These are phyloP conservation scores for Cordyceps tenuipes DNA, from an alignment of 2,329 filamentous ascomycete genomes.

Conservation along the genomic window DNA sequence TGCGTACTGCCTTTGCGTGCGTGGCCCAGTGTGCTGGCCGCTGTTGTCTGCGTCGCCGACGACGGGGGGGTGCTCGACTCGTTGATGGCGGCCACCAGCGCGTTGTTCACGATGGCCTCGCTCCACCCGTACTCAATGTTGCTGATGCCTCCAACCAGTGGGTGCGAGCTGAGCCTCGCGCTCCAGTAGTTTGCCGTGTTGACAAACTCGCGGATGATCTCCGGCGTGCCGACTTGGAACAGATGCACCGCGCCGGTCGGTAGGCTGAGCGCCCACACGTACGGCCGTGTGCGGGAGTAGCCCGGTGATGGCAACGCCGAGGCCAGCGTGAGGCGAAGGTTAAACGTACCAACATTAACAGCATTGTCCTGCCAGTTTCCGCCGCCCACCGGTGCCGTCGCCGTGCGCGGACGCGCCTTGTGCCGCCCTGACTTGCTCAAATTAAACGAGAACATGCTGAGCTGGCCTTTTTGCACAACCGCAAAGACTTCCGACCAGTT, in stretches of 20 bases:
- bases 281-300: slow-evolving; percentile 80
- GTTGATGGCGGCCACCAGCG: slow-evolving; percentile 44
- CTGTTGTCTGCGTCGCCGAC: slow-evolving; percentile 15
- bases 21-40: slow-evolving; percentile 27
- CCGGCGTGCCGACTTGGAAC: slow-evolving; percentile 94
- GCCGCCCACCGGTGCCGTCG: slow-evolving; percentile 57
- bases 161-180: slow-evolving; percentile 86
- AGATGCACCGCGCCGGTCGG: slow-evolving; percentile 91
- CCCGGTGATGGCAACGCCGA: slow-evolving; percentile 83
- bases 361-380: slow-evolving; percentile 99
- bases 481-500: slow-evolving; percentile 95
- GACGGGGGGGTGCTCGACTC: slow-evolving; percentile 26
- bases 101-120: slow-evolving; percentile 64
- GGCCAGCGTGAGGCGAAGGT: slow-evolving; percentile 83
- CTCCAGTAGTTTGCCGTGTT: slow-evolving; percentile 97
- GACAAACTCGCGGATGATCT: slow-evolving; percentile 92
- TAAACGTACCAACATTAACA: slow-evolving; percentile 78
- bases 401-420: slow-evolving; percentile 50
- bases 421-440: slow-evolving; percentile 67
- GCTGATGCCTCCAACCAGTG: slow-evolving; percentile 83
- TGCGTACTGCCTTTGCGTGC: slow-evolving; percentile 36
- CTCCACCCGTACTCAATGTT: slow-evolving; percentile 98
- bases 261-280: slow-evolving; percentile 90
- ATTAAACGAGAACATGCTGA: slow-evolving; percentile 90
- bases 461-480: slow-evolving; percentile 87